A percentile compares a stretch with the other conserved stretches of the same genome.
Conservation (phyloP, 2,329 filamentous ascomycete genomes). For the Venturia carpophila region DNA sequence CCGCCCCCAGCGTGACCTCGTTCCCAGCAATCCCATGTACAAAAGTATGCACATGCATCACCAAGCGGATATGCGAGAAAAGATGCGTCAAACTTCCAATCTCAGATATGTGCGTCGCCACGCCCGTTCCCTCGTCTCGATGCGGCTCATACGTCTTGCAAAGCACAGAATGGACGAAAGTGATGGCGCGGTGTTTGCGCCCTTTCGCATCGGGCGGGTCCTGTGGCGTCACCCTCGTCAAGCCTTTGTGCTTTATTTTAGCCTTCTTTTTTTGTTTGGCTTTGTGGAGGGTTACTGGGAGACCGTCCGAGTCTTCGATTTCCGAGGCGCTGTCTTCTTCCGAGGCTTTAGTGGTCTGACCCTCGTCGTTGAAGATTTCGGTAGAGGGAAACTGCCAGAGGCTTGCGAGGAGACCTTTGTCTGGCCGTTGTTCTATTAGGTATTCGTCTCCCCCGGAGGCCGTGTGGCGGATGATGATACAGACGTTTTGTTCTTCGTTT, state of each 20-base stretch:
- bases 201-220: not conserved
- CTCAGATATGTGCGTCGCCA: conserved; percentile 22
- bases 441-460: conserved; percentile 21
- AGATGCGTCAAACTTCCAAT: conserved; percentile 29
- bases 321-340: conserved; percentile 21
- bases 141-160: not conserved
- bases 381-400: conserved; percentile 30
- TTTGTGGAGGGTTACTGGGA: not conserved
- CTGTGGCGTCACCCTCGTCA: not conserved
- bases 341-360: conserved; percentile 21
- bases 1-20: not conserved
- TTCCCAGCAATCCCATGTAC: not conserved
- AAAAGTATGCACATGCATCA: conserved; percentile 28
- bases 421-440: conserved; percentile 32
- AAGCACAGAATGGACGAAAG: conserved; percentile 7
- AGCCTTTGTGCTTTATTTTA: not conserved
- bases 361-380: conserved; percentile 22
- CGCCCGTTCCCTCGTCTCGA: not conserved
- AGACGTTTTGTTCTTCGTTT: conserved; percentile 30
- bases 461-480: conserved; percentile 25
- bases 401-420: conserved; percentile 25
- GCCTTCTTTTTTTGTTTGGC: not conserved
- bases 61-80: conserved; percentile 31
- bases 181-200: not conserved
- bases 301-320: conserved; percentile 19